Conservation (phyloP, 2,329 filamentous ascomycete genomes). For the Ustulina deusta region DNA sequence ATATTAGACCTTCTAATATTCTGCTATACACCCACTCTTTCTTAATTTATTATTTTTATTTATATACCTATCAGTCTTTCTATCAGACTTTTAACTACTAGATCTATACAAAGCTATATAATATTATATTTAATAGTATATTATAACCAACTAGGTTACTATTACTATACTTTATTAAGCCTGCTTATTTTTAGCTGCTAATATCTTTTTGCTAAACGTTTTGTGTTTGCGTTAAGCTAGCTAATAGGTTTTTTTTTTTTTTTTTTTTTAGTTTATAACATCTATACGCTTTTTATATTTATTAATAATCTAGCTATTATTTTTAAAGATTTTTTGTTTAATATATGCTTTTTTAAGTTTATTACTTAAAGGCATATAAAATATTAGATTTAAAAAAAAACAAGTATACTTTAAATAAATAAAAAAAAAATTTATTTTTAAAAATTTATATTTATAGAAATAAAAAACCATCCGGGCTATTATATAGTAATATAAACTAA, state of each 20-base stretch:
- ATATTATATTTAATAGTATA: not conserved
- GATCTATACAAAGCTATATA: not conserved
- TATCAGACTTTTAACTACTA: not conserved
- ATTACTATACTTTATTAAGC: not conserved
- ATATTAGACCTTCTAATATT: too few species aligned
- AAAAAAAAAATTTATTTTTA: not conserved
- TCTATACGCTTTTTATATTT: too few species aligned
- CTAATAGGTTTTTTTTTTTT: too few species aligned
- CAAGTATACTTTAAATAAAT: not conserved
- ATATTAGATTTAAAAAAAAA: not conserved
- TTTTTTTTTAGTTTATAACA: too few species aligned
- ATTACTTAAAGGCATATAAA: not conserved
- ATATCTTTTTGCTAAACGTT: not conserved
- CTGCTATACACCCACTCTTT: too few species aligned
- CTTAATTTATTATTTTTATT: too few species aligned
- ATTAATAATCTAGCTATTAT: too few species aligned
- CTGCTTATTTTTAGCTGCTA: not conserved
- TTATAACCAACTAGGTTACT: not conserved
- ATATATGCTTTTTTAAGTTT: not conserved
- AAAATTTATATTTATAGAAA: not conserved
- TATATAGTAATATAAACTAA: not conserved
- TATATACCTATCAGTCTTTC: too few species aligned
- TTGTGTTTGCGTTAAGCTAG: too few species aligned
- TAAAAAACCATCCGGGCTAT: slow-evolving; percentile 1
- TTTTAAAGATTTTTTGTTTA: too few species aligned